Evolutionary conservation across 2,329 filamentous ascomycete species (phyloP), one percentile per base, ranked within the genome.

Genomic region (Cladosporium sp.): DNA sequence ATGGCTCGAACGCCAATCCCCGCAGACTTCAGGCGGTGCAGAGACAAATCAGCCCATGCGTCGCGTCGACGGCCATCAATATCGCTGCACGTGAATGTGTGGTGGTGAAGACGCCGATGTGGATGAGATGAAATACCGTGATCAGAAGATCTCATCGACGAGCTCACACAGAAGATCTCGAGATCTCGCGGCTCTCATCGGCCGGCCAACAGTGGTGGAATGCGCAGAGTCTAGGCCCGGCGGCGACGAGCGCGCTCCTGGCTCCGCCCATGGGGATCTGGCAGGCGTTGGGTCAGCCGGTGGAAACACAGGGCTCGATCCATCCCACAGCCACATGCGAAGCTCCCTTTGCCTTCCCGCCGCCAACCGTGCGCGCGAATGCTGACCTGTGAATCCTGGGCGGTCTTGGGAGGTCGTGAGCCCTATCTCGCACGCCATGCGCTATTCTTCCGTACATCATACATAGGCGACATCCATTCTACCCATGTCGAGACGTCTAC

Each of bases 371-470:
- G 46, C 34, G 46, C 46, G 37, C 46, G 46, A 41, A 37, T 49
- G 22, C 22, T 46, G 34, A 33, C 14, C 33, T 31, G 16, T 18
- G 19, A 22, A 9, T 37, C 18, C 46, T 49, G 35, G 46, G 46
- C 46, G 19, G 46, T 49, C 46, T 49, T 49, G 46, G 46, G 40
- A 41, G 42, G 46, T 41, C 46, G 19, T 49, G 46, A 41, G 46
- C 37, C 18, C 37, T 31, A 32, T 49, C 41, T 40, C 35, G 34
- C 46, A 19, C 35, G 46, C 22, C 22, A 28, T 28, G 22, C 22
- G 22, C 22, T 28, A 28, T 28, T 5, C 22, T 28, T 28, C 7
- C 4, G 22, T 28, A 28, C 22, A 28, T 28, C 22, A 28, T 28
- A 28, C 22, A 28, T 28, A 28, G 22, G 4, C 7, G 22, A 28